These are phyloP conservation scores for Nicotiana benthamiana DNA, from an alignment of 257 asterid species.

Conservation along the genomic window DNA sequence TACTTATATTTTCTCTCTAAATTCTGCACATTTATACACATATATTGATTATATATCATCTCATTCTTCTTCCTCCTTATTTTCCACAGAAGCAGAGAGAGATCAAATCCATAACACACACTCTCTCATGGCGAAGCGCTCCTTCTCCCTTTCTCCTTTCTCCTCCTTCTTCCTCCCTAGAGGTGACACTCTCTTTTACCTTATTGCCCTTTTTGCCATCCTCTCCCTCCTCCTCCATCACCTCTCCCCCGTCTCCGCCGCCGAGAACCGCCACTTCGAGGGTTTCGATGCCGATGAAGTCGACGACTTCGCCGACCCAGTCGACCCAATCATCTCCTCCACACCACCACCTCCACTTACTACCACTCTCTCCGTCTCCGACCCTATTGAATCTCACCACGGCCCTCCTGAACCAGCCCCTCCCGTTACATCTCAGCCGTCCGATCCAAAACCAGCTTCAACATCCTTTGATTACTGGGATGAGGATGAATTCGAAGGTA, in stretches of 20 bases:
- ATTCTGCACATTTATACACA: neutral
- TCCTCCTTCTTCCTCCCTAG: constrained; percentile 51
- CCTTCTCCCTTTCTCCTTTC: constrained; percentile 32
- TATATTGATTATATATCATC: neutral
- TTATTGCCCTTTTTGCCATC: constrained; percentile 48
- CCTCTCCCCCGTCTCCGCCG: constrained; percentile 37
- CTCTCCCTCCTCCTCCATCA: constrained; percentile 67
- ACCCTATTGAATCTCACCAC: constrained; percentile 49
- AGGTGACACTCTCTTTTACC: constrained; percentile 38
- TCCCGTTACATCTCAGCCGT: constrained; percentile 26
- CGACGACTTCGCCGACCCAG: constrained; percentile 38
- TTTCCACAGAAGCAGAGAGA: neutral
- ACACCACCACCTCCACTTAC: constrained; percentile 38
- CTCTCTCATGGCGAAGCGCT: constrained; percentile 37
- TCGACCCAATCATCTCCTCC: constrained; percentile 29
- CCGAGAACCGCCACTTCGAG: constrained; percentile 60
- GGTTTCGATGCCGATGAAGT: constrained; percentile 89
- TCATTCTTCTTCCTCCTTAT: neutral
- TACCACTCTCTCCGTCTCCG: constrained; percentile 44
- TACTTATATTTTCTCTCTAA: neutral
- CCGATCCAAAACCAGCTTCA: constrained; percentile 42
- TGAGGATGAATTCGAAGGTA: constrained; percentile 91
- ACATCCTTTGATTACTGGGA: constrained; percentile 70
- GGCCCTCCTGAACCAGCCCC: constrained; percentile 39
- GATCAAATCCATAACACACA: neutral